Evolutionary conservation across 2,329 filamentous ascomycete species (phyloP), one percentile per base, ranked within the genome.

Genomic region (Talaromyces atroroseus): DNA sequence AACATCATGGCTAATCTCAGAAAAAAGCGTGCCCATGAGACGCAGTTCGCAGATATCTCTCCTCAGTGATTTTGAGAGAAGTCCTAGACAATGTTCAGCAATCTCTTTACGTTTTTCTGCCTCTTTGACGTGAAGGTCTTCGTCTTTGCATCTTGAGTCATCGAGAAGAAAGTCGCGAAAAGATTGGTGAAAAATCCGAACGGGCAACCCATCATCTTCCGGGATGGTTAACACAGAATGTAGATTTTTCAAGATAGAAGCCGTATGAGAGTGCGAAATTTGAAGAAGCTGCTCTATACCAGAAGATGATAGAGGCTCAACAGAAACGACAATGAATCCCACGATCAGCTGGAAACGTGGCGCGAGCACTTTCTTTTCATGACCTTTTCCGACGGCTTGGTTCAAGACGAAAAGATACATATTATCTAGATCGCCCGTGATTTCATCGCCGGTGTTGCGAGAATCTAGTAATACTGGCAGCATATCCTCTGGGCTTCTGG

Each of bases 161-260:
- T 65, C 55, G 21, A 69, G 59, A n/a, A 69, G 64, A 49, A 67
- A 69, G 56, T 71, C 65, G 36, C 65, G 63, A 51, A 71, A 70
- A 49, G 66, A 71, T 52, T 62, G 59, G 57, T 68, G 65, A 11
- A 66, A 55, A 8, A 66, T 21, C 24, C 59, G 24, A 6, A 66
- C 54, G 16, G 63, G 60, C 7, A 11, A 8, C 29, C 57, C 18
- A 2, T n/a, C 4, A 20, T 55, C 42, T 8, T 42, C n/a, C 0
- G 65, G 61, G 2, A 66, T 45, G n/a, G 45, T 52, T 0, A 67
- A 46, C 2, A 66, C 60, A 5, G 64, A 63, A 20, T 63, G 58
- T n/a, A 67, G 58, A 16, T 5, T 21, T 46, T 21, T 46, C 2
- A 46, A 14, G 5, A 21, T 12, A 26, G 20, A 21, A 26, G 20